Evolutionary conservation across 1,139 yeast genomes (phyloP), one percentile per base, ranked within the genome.

Genomic region (Pichia terricola): DNA sequence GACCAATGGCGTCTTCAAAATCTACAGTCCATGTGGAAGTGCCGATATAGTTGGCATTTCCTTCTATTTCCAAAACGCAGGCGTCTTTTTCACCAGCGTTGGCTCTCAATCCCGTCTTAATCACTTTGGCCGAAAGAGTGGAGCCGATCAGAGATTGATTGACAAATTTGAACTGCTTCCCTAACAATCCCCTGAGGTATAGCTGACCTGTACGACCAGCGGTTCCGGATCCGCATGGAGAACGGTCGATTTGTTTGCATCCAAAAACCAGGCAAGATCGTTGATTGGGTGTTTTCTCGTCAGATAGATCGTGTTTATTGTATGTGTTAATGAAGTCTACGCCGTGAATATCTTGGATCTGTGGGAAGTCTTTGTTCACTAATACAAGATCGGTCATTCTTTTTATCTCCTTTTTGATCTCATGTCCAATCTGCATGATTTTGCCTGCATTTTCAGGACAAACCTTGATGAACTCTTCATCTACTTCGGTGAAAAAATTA

Each of bases 141-240:
- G 57, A 48, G 3, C 60, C 60, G 26, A 57, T 54, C 1, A 57
- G 46, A 3, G 60, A 56, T 43, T 56, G 54, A 43, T 57, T 57
- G 10, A 50, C 50, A 45, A 46, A 52, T 3, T 8, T 33, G 27
- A 45, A 8, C 1, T 48, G 42, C 1, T 26, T 27, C 1, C 40
- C 26, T 7, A 55, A 28, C 26, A 37, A 28, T 1, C 51, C 52
- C 22, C 51, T 50, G 31, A 55, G 41, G 33, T 44, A 54, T 10
- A 55, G 46, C 34, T 50, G 53, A 0, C 58, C 59, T 3, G 51
- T 46, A 34, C 59, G 43, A 2, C 60, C 61, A 7, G 59, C 58
- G 1, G 61, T 56, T 5, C 59, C 58, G 1, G 60, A 56, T 9
- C 60, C 59, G 45, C 57, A 53, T 1, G 60, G 58, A 2, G 60